A percentile compares a stretch with the other conserved stretches of the same genome.
These are phyloP conservation scores for Kwoniella dendrophila DNA, from an alignment of 768 basidiomycete genomes.

Conservation along the genomic window DNA sequence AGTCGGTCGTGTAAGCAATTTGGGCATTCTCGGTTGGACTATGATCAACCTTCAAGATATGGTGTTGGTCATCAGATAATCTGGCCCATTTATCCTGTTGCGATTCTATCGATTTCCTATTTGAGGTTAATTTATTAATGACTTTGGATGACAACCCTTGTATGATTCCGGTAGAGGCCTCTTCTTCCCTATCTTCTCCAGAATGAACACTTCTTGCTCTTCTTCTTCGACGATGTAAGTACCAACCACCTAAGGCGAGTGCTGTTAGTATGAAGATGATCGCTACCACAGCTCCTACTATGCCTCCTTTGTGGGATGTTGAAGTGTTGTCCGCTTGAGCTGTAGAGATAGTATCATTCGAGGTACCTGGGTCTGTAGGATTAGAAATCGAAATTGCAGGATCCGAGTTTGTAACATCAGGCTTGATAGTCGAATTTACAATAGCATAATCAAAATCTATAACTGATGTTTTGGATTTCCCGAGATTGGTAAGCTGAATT, in stretches of 20 bases:
- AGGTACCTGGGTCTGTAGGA: not conserved
- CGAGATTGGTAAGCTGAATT: slow-evolving; percentile 22
- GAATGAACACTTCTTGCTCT: not conserved
- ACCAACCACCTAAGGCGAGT: not conserved
- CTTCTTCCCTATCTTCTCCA: no score
- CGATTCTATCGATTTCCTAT: not conserved
- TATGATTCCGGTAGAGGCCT: no score
- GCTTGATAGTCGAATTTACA: slow-evolving; percentile 31
- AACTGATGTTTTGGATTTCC: not conserved
- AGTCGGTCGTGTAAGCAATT: not conserved
- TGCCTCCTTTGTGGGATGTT: not conserved
- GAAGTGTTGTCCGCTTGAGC: not conserved
- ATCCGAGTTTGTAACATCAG: not conserved
- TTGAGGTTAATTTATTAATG: no score
- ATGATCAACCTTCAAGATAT: no score
- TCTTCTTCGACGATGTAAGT: not conserved
- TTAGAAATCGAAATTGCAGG: not conserved
- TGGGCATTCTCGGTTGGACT: not conserved
- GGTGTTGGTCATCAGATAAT: no score
- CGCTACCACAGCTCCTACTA: not conserved
- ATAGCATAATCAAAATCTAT: slow-evolving; percentile 37
- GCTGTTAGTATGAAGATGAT: not conserved
- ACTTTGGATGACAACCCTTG: no score
- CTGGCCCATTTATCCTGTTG: slow-evolving; percentile 3
- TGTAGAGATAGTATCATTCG: not conserved